Percentiles rank a stretch among this genome's conserved stretches.
phyloP scores from a whole-genome alignment of 345 rosid genomes.

The Syzygium aromaticum region DNA sequence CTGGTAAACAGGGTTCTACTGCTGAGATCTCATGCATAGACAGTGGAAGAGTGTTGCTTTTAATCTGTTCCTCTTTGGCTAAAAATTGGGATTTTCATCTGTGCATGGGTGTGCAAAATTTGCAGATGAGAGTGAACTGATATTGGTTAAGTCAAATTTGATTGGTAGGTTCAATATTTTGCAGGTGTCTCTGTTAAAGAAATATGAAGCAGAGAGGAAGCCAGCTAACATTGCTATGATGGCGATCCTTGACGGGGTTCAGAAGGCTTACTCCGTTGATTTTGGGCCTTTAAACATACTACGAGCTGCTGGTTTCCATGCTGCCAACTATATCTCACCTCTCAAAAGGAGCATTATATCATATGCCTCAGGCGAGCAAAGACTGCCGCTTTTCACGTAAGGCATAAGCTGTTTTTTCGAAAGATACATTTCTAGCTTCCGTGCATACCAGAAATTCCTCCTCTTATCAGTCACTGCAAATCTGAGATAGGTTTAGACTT shows the following conservation, averaged over 20 bases:
- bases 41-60: neutral
- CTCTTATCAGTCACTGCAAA: neutral
- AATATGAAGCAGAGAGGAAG: slow-evolving; percentile 78
- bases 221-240: slow-evolving; percentile 75
- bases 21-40: neutral
- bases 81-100: neutral
- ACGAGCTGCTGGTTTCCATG: slow-evolving; percentile 80
- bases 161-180: neutral
- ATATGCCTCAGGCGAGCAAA: slow-evolving; percentile 73
- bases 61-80: neutral
- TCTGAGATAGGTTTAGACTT: neutral
- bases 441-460: neutral
- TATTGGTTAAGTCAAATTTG: neutral
- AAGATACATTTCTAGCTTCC: neutral
- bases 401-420: neutral
- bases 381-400: slow-evolving; percentile 43
- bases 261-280: slow-evolving; percentile 74
- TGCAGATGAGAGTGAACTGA: neutral
- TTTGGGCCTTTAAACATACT: slow-evolving; percentile 73
- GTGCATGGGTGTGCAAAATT: neutral
- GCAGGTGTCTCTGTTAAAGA: slow-evolving; percentile 49
- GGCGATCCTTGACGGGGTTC: slow-evolving; percentile 83
- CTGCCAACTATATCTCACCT: slow-evolving; percentile 70
- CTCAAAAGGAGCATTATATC: slow-evolving; percentile 73
- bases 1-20: neutral